phyloP scores from a whole-genome alignment of 1,284 basidiomycete species.

The Coniferiporia sulphurascens region DNA sequence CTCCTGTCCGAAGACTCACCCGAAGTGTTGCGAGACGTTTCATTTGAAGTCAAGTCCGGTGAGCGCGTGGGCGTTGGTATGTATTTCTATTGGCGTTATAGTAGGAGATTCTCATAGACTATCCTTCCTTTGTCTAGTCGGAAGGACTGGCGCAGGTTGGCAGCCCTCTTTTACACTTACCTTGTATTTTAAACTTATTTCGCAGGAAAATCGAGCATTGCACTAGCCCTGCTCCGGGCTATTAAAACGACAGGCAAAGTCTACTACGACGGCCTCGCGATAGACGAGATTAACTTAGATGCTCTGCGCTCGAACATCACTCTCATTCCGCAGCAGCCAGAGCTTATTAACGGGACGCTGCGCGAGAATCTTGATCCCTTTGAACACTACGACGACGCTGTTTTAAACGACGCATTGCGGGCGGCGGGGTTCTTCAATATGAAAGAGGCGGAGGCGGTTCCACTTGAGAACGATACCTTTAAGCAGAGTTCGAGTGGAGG shows the following conservation, averaged over 20 bases:
- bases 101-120: constrained; percentile 21
- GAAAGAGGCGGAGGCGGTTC: not conserved
- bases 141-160: no score
- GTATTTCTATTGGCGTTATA: not conserved
- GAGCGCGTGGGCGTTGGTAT: constrained; percentile 38
- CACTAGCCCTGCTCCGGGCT: constrained; percentile 37
- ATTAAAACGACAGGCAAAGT: constrained; percentile 37
- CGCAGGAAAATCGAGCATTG: constrained; percentile 20
- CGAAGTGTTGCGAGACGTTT: constrained; percentile 37
- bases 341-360: no score
- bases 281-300: constrained; percentile 35
- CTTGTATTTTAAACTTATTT: no score
- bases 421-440: not conserved
- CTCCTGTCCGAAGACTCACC: constrained; percentile 21
- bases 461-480: no score
- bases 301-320: constrained; percentile 42
- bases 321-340: no score
- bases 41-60: constrained; percentile 35
- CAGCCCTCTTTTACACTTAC: no score
- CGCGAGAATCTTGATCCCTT: no score
- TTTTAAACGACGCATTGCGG: constrained; percentile 42
- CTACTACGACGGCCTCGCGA: constrained; percentile 30
- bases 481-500: constrained; percentile 36
- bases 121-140: no score
- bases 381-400: no score